Base-by-base conservation (phyloP, 2,329 filamentous ascomycete species). In the Pseudogymnoascus verrucosus region DNA sequence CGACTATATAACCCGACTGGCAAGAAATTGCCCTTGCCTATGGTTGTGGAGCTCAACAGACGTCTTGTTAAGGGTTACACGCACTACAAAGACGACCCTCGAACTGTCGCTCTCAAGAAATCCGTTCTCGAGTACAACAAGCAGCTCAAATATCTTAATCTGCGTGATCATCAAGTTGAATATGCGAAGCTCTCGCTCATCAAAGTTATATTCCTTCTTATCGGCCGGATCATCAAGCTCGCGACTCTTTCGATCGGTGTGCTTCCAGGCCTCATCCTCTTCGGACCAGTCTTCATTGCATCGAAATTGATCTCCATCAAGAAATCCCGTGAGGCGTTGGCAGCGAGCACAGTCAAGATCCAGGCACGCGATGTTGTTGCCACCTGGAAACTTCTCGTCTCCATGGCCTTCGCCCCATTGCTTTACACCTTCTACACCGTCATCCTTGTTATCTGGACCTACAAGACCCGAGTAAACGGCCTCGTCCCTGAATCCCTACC, bases 1-100 rank as follows among this genome's bases (percentile, higher is more conserved):
- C 86, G 95, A 60, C 81, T 99, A 28, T 99, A 99, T 78, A 97
- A 96, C 72, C 90, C 92, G 10, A 95, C 91, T 60, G 91, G 92
- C 70, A 96, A 93, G 78, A 96, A 96, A 75, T 82, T 98, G 39
- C 93, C 93, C 5, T 82, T 98, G 21, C 91, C 93, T 0, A 89
- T 93, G 72, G 90, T 98, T 8, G 90, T 98, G 34, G 95, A 99
- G 77, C 84, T 99, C 61, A 98, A 98, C 77, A 85, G 93, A 61
- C 87, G 93, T 37, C 83, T 99, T 5, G 89, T 96, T 64, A 89
- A 93, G 75, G 93, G 93, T 26, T 99, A 97, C 73, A 90, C 90
- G 63, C 88, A 89, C 63, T 97, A 93, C 81, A 96, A 96, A 78
- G 87, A 96, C 66, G 92, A 98, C 71, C 88, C 88, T 64, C 87